Conservation (phyloP, 495 filamentous ascomycete genomes). For the Cladorrhinum samala region DNA sequence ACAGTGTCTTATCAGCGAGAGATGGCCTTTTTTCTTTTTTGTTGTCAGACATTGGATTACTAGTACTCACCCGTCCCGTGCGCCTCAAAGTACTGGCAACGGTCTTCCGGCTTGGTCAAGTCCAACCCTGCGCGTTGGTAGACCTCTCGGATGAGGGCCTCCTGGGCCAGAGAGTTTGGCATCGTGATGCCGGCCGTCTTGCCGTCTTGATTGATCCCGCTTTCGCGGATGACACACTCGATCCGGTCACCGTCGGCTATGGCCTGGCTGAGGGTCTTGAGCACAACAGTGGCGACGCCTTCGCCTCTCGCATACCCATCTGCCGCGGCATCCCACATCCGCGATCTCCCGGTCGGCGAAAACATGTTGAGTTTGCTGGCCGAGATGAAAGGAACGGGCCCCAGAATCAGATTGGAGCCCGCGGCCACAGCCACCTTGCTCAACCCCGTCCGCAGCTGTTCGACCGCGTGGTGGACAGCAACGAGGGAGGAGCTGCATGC, state of each 20-base stretch:
- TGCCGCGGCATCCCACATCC: conserved; percentile 52
- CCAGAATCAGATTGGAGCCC: conserved; percentile 47
- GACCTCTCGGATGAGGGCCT: conserved; percentile 36
- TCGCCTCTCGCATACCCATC: conserved; percentile 61
- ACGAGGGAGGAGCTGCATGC: conserved; percentile 50
- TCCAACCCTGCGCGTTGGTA: conserved; percentile 42
- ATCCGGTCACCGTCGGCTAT: conserved; percentile 45
- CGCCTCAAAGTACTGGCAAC: conserved; percentile 39
- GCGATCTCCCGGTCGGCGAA: conserved; percentile 36
- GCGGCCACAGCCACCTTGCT: conserved; percentile 38
- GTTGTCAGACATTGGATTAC: too few relatives aligned
- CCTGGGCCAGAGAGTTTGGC: conserved; percentile 46
- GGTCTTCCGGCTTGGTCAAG: conserved; percentile 26
- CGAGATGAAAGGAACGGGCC: conserved; percentile 30
- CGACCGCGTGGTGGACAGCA: conserved; percentile 45
- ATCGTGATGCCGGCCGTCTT: conserved; percentile 44
- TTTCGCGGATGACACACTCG: conserved; percentile 52
- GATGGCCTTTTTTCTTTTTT: too few relatives aligned
- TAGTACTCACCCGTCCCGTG: too few relatives aligned
- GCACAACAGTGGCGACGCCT: conserved; percentile 43
- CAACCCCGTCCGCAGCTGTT: conserved; percentile 36
- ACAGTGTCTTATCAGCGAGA: too few relatives aligned
- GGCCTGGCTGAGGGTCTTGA: conserved; percentile 51
- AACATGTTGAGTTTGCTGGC: conserved; percentile 30
- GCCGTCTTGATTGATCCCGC: conserved; percentile 51